phyloP scores from a whole-genome alignment of 176 grass and related monocot species.

The Oryza coarctata region DNA sequence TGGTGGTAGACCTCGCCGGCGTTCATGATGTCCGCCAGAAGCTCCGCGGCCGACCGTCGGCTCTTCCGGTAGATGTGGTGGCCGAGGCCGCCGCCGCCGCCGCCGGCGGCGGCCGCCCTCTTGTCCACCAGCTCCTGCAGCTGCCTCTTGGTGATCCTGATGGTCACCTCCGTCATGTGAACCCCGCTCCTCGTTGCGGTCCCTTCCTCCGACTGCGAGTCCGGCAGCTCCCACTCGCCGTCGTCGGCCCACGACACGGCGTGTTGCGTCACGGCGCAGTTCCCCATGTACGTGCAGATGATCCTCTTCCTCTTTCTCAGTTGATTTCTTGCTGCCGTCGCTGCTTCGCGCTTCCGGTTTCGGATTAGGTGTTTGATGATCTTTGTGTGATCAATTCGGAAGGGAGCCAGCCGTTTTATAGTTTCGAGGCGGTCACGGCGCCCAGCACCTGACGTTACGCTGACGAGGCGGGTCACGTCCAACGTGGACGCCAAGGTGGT shows the following conservation, averaged over 20 bases:
- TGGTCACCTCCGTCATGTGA: conserved; percentile 52
- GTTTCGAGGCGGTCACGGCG: neutral
- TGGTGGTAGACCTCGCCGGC: conserved; percentile 55
- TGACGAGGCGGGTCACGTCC: conserved; percentile 2
- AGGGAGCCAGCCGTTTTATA: conserved; percentile 26
- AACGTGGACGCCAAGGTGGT: conserved; percentile 42
- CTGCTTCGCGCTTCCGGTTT: neutral
- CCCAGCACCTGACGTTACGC: neutral
- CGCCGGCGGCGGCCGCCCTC: neutral
- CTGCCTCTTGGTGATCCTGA: conserved; percentile 59
- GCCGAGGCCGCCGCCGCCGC: neutral
- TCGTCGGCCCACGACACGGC: conserved; percentile 63
- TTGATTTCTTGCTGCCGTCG: neutral
- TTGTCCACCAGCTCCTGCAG: conserved; percentile 58
- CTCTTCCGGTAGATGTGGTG: conserved; percentile 13
- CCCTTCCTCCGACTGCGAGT: neutral
- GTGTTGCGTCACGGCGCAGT: conserved; percentile 53
- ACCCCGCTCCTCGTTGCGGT: neutral
- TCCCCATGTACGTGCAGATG: conserved; percentile 43
- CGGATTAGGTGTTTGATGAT: conserved; percentile 7
- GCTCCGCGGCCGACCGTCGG: conserved; percentile 29
- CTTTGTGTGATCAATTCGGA: neutral
- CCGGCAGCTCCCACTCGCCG: conserved; percentile 50
- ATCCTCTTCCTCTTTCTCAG: neutral
- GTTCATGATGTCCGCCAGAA: conserved; percentile 63